phyloP scores from a whole-genome alignment of 257 asterid genomes.

The Nemophila menziesii region DNA sequence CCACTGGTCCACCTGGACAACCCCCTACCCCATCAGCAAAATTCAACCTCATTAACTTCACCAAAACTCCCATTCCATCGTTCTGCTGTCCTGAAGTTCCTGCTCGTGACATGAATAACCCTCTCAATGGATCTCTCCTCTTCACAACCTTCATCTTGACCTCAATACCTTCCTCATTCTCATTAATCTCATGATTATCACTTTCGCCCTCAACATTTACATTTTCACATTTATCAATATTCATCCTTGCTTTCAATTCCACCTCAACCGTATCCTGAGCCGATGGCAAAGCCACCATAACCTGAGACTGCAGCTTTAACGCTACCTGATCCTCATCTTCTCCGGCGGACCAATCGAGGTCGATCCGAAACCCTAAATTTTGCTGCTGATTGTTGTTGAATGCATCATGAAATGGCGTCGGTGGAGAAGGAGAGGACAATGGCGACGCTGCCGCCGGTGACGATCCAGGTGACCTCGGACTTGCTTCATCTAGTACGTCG shows the following conservation, averaged over 20 bases:
- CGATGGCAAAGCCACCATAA: conserved; percentile 88
- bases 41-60: conserved; percentile 72
- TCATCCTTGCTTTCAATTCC: conserved; percentile 34
- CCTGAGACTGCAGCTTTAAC: conserved; percentile 86
- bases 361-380: conserved; percentile 54
- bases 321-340: conserved; percentile 94
- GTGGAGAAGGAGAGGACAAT: conserved; percentile 32
- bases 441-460: conserved; percentile 34
- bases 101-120: conserved; percentile 57
- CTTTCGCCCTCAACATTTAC: neutral
- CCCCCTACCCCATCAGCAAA: conserved; percentile 41
- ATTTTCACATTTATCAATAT: neutral
- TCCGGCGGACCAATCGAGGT: conserved; percentile 76
- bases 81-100: conserved; percentile 84
- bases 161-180: conserved; percentile 21
- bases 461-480: conserved; percentile 54
- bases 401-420: conserved; percentile 24
- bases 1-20: conserved; percentile 18
- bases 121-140: conserved; percentile 73
- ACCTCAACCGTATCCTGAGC: conserved; percentile 75
- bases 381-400: conserved; percentile 21
- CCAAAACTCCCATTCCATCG: conserved; percentile 86
- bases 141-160: conserved; percentile 75
- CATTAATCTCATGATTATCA: neutral
- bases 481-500: conserved; percentile 51